phyloP scores from a whole-genome alignment of 768 basidiomycete species.

The Suillus weaverae region DNA sequence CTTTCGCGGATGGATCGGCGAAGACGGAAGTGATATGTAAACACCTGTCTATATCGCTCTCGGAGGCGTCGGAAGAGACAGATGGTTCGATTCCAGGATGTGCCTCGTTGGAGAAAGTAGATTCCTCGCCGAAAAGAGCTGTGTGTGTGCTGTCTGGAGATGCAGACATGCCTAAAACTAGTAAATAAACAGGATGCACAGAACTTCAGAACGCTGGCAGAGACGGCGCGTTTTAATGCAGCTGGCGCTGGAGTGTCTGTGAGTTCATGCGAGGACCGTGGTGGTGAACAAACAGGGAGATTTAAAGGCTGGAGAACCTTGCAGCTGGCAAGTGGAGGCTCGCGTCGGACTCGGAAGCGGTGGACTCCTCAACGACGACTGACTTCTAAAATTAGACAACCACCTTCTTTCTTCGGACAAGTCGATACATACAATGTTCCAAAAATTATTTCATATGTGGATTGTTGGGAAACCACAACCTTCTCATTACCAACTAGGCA shows the following conservation, averaged over 20 bases:
- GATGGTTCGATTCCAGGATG: conserved; percentile 15
- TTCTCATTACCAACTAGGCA: neutral
- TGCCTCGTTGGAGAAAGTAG: conserved; percentile 10
- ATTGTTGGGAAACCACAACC: neutral
- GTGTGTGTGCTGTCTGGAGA: conserved; percentile 30
- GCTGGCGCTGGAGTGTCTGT: neutral
- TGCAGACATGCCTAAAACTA: conserved; percentile 26
- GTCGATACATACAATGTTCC: conserved; percentile 1
- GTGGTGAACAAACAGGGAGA: neutral
- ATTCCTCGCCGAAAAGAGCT: conserved; percentile 31
- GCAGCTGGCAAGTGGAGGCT: neutral
- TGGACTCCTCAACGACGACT: conserved; percentile 5
- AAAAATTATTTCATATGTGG: conserved; percentile 16
- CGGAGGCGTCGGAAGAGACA: conserved; percentile 14
- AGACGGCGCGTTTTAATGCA: neutral
- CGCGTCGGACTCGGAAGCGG: neutral
- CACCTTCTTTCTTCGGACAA: neutral
- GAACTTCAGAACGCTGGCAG: neutral
- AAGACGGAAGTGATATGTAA: conserved; percentile 44
- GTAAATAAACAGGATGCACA: neutral
- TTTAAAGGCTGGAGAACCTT: neutral
- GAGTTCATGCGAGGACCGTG: neutral
- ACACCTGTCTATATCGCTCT: conserved; percentile 21
- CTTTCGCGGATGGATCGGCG: conserved; percentile 30
- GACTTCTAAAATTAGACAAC: conserved; percentile 6